phyloP scores from a whole-genome alignment of 805 yeast species.

The Candida fluviatilis region DNA sequence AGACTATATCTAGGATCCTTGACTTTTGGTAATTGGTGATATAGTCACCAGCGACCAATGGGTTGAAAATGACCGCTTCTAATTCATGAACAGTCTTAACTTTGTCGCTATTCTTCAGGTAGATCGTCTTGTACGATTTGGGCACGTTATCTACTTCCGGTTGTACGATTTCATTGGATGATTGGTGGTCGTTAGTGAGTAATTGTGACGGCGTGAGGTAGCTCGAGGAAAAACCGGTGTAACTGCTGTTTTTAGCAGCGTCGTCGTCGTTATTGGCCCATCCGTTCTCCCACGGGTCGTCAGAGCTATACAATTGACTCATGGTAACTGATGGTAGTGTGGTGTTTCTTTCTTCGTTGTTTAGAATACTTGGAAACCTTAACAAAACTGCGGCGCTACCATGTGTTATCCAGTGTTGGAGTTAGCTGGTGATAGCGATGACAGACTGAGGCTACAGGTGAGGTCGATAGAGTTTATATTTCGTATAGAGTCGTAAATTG shows the following conservation, averaged over 20 bases:
- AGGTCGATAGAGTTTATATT: too few species aligned
- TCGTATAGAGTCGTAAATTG: too few species aligned
- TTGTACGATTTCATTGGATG: constrained; percentile 6
- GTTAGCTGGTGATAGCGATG: too few species aligned
- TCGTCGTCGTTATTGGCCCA: constrained; percentile 23
- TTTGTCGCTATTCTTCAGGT: constrained; percentile 13
- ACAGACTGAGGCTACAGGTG: too few species aligned
- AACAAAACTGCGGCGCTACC: neutral
- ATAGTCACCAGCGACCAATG: constrained; percentile 21
- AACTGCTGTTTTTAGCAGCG: constrained; percentile 2
- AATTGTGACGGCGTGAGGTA: constrained; percentile 25
- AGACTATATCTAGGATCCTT: constrained; percentile 28
- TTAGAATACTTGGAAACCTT: too few species aligned
- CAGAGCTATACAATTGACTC: constrained; percentile 8
- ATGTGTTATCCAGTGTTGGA: too few species aligned
- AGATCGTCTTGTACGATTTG: constrained; percentile 22
- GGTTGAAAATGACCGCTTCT: constrained; percentile 24
- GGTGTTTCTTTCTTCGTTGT: neutral
- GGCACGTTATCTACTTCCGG: constrained; percentile 22
- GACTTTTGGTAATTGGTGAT: constrained; percentile 29
- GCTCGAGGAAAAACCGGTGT: constrained; percentile 8
- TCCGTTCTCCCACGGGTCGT: constrained; percentile 40
- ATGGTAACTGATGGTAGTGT: neutral
- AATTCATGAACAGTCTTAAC: constrained; percentile 24
- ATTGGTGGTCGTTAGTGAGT: constrained; percentile 8